phyloP scores from a whole-genome alignment of 805 yeast species.

The Metschnikowia drakensbergensis region DNA sequence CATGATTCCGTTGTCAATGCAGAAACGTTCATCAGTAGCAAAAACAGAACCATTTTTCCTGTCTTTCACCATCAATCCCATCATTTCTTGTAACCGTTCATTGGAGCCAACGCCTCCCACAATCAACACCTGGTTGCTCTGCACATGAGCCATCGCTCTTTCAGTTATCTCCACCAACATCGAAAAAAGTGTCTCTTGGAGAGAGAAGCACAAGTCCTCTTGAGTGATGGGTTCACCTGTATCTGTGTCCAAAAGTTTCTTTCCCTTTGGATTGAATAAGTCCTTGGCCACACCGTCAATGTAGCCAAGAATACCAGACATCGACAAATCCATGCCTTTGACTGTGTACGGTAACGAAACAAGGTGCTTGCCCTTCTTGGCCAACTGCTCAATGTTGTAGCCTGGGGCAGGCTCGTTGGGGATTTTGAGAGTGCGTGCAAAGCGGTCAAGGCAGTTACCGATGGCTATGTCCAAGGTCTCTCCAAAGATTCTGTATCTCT shows the following conservation, averaged over 20 bases:
- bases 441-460: constrained; percentile 94
- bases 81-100: constrained; percentile 88
- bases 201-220: constrained; percentile 87
- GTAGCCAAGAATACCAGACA: constrained; percentile 91
- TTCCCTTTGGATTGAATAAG: constrained; percentile 45
- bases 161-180: constrained; percentile 98
- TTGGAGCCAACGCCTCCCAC: constrained; percentile 99
- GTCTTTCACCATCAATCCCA: constrained; percentile 90
- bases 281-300: constrained; percentile 79
- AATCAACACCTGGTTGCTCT: constrained; percentile 80
- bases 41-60: constrained; percentile 77
- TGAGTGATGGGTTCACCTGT: constrained; percentile 57
- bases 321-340: constrained; percentile 96
- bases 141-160: constrained; percentile 97
- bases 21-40: constrained; percentile 95
- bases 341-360: constrained; percentile 92
- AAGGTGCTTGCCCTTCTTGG: constrained; percentile 60
- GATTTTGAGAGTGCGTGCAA: constrained; percentile 86
- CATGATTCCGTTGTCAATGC: constrained; percentile 98
- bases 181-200: constrained; percentile 89
- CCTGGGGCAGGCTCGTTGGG: constrained; percentile 97
- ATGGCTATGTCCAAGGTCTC: constrained; percentile 97
- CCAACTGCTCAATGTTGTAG: constrained; percentile 92
- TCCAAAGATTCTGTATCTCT: constrained; percentile 96
- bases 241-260: constrained; percentile 37